A percentile compares a stretch with the other conserved stretches of the same genome.
Conservation (phyloP, 1,139 yeast genomes). For the Saccharomycopsis crataegensis region DNA sequence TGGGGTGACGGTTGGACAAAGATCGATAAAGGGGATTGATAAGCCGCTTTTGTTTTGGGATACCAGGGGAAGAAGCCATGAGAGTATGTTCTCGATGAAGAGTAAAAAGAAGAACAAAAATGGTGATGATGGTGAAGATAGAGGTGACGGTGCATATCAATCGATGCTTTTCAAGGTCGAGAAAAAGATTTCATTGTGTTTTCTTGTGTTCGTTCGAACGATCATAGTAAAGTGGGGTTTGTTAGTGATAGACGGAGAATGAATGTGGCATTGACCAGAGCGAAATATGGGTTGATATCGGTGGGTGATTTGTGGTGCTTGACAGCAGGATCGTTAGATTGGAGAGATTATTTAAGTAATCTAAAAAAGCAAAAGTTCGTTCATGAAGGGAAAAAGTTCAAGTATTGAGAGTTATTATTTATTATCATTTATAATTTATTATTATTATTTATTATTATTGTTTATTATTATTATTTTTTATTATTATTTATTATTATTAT, state of each 20-base stretch:
- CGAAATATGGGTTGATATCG: conserved; percentile 33
- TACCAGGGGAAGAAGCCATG: not conserved
- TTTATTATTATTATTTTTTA: too few relatives aligned
- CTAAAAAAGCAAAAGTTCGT: conserved; percentile 25
- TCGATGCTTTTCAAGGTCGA: conserved; percentile 98
- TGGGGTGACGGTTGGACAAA: conserved; percentile 65
- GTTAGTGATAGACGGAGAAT: conserved; percentile 84
- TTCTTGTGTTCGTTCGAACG: conserved; percentile 90
- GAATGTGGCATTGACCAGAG: conserved; percentile 95
- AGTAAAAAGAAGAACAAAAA: too few relatives aligned
- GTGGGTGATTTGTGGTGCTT: conserved; percentile 25
- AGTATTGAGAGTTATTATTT: conserved; percentile 2
- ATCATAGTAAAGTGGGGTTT: conserved; percentile 68
- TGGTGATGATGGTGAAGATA: too few relatives aligned
- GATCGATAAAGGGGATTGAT: conserved; percentile 71
- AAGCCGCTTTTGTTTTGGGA: conserved; percentile 97
- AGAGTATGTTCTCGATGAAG: not conserved
- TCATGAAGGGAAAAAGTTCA: conserved; percentile 7
- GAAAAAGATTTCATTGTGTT: conserved; percentile 89
- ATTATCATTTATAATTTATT: too few relatives aligned
- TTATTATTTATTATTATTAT: too few relatives aligned
- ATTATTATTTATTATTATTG: too few relatives aligned
- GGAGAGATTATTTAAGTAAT: conserved; percentile 45
- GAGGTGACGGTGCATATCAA: conserved; percentile 50
- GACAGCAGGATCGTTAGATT: conserved; percentile 31